Evolutionary conservation across 768 basidiomycete species (phyloP).

Genomic region (Strobilomyces confusus): DNA sequence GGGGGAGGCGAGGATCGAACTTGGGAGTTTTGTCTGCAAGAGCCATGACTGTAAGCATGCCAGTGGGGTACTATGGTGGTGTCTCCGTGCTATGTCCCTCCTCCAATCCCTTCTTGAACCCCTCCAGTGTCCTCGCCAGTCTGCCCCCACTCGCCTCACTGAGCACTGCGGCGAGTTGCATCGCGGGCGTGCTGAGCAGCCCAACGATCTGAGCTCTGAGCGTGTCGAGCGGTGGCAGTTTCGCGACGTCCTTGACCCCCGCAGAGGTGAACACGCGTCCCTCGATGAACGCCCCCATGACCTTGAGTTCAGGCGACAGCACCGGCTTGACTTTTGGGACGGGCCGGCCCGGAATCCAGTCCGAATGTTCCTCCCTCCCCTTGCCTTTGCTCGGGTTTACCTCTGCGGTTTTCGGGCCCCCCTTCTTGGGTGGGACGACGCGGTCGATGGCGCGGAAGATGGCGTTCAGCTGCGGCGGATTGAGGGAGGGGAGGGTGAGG

Average conservation of each 20-base stretch:
- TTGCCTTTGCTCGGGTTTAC: conserved; percentile 39
- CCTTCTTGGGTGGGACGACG: conserved; percentile 55
- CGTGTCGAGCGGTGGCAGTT: conserved; percentile 73
- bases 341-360: conserved; percentile 62
- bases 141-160: conserved; percentile 66
- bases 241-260: conserved; percentile 59
- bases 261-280: conserved; percentile 60
- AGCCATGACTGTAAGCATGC: conserved; percentile 11
- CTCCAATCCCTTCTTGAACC: conserved; percentile 65
- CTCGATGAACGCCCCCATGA: conserved; percentile 81
- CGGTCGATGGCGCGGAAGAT: conserved; percentile 66
- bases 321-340: conserved; percentile 54
- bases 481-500: conserved; percentile 59
- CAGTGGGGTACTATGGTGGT: conserved; percentile 18
- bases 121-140: conserved; percentile 69
- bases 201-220: conserved; percentile 83
- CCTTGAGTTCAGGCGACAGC: conserved; percentile 59
- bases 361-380: conserved; percentile 59
- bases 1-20: conserved; percentile 78
- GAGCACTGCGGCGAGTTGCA: conserved; percentile 68
- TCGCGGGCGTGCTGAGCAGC: conserved; percentile 68
- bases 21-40: conserved; percentile 75
- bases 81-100: conserved; percentile 33
- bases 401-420: conserved; percentile 34
- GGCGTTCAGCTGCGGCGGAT: conserved; percentile 68